Percentiles rank a stretch among this genome's conserved stretches.
Conservation (phyloP, 2,329 filamentous ascomycete species). For the Stagonosporopsis chrysanthemi region DNA sequence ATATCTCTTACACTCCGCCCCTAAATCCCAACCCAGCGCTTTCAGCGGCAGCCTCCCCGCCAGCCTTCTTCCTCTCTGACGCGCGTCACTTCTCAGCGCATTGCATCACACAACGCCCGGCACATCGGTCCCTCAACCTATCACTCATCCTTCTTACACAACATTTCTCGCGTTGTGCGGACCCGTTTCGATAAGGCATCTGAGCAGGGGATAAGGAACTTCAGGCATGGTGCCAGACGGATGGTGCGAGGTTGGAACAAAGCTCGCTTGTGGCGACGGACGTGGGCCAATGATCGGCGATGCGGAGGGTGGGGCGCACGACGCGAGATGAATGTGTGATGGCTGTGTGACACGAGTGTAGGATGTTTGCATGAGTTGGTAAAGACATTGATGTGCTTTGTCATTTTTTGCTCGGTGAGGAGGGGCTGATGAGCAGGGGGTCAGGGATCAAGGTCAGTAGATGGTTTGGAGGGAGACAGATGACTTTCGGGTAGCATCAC, state of each 20-base stretch:
- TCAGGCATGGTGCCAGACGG: background rate
- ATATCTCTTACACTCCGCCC: background rate
- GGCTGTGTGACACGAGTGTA: background rate
- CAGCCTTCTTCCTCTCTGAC: background rate
- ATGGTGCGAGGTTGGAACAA: constrained; percentile 2
- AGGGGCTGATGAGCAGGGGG: background rate
- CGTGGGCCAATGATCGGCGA: background rate
- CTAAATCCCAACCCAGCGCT: background rate
- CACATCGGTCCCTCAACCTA: background rate
- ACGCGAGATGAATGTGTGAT: background rate
- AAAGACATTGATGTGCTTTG: background rate
- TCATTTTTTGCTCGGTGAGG: background rate
- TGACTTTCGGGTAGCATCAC: background rate
- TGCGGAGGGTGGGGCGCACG: background rate
- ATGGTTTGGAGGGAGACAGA: background rate
- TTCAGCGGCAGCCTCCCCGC: background rate
- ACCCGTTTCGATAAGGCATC: background rate
- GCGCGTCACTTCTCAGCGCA: too few species aligned
- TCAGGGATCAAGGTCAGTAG: too few species aligned
- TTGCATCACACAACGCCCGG: too few species aligned
- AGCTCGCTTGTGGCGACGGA: constrained; percentile 6
- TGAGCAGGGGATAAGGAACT: background rate
- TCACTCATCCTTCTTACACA: background rate
- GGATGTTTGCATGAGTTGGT: background rate
- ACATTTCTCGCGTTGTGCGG: background rate